Evolutionary conservation across 345 rosid genomes (phyloP).

Genomic region (Schrenkiella parvula): DNA sequence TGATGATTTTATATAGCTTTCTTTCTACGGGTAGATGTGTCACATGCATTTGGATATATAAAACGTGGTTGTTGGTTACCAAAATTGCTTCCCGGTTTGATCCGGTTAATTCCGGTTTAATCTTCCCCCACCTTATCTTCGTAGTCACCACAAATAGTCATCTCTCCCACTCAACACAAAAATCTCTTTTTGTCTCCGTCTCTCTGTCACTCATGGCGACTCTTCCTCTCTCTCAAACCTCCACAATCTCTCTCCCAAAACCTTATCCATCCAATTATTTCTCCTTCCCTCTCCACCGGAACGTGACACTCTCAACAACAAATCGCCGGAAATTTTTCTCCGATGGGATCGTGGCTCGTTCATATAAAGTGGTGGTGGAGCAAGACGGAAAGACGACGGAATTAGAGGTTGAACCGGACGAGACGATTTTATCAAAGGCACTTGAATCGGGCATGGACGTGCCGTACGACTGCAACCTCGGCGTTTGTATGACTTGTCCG

Average conservation of each 20-base stretch:
- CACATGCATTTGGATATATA: neutral
- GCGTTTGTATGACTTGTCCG: constrained; percentile 99
- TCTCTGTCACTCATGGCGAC: constrained; percentile 48
- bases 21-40: neutral
- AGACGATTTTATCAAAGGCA: constrained; percentile 80
- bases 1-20: neutral
- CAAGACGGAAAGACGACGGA: constrained; percentile 66
- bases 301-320: neutral
- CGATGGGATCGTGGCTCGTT: constrained; percentile 29
- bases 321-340: neutral
- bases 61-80: constrained; percentile 20
- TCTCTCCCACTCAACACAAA: neutral
- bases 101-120: neutral
- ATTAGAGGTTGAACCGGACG: constrained; percentile 79
- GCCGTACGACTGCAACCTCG: constrained; percentile 92
- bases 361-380: constrained; percentile 76
- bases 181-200: neutral
- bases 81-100: constrained; percentile 3
- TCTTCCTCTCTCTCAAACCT: constrained; percentile 49
- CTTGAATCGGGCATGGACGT: constrained; percentile 66
- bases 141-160: constrained; percentile 1
- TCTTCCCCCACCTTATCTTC: constrained; percentile 8
- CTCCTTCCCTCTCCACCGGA: constrained; percentile 32
- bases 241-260: constrained; percentile 43
- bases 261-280: constrained; percentile 27